phyloP scores from a whole-genome alignment of 306 rosid species.

The Amphicarpaea edgeworthii region DNA sequence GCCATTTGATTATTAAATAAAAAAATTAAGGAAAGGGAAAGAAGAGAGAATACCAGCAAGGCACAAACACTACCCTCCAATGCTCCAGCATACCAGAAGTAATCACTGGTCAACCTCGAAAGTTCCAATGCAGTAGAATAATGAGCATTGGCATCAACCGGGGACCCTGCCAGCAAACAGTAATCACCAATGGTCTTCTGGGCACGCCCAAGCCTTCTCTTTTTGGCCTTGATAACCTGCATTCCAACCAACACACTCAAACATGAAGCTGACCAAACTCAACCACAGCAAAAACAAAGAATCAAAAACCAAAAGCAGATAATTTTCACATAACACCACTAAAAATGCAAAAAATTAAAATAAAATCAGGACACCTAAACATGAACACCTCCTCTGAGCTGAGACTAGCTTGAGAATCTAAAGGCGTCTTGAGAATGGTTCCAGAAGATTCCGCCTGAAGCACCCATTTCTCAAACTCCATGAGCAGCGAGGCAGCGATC shows the following conservation, averaged over 20 bases:
- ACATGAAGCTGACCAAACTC: slow-evolving; percentile 38
- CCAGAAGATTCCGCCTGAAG: slow-evolving; percentile 97
- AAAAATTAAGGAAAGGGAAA: not conserved
- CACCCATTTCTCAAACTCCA: slow-evolving; percentile 99
- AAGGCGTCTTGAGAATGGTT: slow-evolving; percentile 93
- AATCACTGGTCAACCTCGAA: slow-evolving; percentile 90
- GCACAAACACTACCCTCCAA: slow-evolving; percentile 96
- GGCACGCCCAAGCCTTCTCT: slow-evolving; percentile 95
- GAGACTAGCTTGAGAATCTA: slow-evolving; percentile 99
- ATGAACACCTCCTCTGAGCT: slow-evolving; percentile 99
- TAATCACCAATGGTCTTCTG: slow-evolving; percentile 98
- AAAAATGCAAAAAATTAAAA: slow-evolving; percentile 16
- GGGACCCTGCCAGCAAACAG: slow-evolving; percentile 95
- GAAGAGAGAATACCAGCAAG: slow-evolving; percentile 67
- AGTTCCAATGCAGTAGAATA: slow-evolving; percentile 89
- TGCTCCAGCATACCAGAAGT: slow-evolving; percentile 97
- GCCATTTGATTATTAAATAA: not conserved
- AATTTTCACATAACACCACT: slow-evolving; percentile 20
- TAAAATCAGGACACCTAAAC: slow-evolving; percentile 89
- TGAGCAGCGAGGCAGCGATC: slow-evolving; percentile 85
- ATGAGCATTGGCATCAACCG: slow-evolving; percentile 97
- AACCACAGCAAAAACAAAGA: not conserved
- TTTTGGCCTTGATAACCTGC: slow-evolving; percentile 97
- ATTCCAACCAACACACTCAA: slow-evolving; percentile 40
- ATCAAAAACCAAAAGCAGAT: slow-evolving; percentile 22